phyloP scores from a whole-genome alignment of 2,329 filamentous ascomycete species.

The Leptographium lundbergii region DNA sequence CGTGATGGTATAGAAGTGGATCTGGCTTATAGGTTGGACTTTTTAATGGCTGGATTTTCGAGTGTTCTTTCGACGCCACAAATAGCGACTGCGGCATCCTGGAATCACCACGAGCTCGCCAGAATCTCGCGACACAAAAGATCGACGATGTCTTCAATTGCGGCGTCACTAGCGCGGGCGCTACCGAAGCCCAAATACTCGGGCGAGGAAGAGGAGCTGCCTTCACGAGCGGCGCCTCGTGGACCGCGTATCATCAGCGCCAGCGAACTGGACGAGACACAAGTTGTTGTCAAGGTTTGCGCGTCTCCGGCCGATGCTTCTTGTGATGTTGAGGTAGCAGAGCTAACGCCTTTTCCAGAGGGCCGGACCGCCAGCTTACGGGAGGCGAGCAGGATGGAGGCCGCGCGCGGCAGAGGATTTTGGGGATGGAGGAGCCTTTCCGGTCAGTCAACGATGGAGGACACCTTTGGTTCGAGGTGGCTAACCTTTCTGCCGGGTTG shows the following conservation, averaged over 20 bases:
- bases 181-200: constrained; percentile 86
- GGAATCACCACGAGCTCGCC: background rate
- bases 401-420: constrained; percentile 83
- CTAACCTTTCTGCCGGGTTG: background rate
- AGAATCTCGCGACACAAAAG: background rate
- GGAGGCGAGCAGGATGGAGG: constrained; percentile 79
- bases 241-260: constrained; percentile 74
- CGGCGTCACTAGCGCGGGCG: constrained; percentile 61
- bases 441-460: constrained; percentile 38
- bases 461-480: background rate
- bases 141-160: constrained; percentile 48
- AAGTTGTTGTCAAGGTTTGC: constrained; percentile 64
- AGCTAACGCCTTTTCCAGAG: constrained; percentile 32
- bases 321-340: background rate
- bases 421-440: constrained; percentile 91
- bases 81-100: background rate
- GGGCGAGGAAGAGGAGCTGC: constrained; percentile 75
- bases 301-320: background rate
- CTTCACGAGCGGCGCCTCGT: constrained; percentile 56
- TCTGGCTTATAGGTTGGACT: background rate
- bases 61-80: background rate
- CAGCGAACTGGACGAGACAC: constrained; percentile 69
- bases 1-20: background rate
- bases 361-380: constrained; percentile 76
- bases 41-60: background rate